phyloP scores from a whole-genome alignment of 2,329 filamentous ascomycete species.

The Coniochaeta sp. region DNA sequence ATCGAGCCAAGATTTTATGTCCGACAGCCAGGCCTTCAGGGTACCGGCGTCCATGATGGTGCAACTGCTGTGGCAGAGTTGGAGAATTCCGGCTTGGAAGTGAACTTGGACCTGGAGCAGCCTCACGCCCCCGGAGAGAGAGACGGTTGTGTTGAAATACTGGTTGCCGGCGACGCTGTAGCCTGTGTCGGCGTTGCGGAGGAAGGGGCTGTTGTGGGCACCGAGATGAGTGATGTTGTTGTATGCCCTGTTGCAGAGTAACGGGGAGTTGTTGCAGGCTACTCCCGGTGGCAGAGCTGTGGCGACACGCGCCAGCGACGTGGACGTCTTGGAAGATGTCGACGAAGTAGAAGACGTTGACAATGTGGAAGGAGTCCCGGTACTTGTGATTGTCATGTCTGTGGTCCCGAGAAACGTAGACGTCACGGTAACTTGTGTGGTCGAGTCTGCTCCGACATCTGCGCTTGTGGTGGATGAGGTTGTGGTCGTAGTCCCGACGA shows the following conservation, averaged over 20 bases:
- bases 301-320: conserved; percentile 10
- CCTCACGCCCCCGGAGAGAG: conserved; percentile 63
- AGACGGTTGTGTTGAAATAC: conserved; percentile 63
- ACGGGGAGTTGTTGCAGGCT: conserved; percentile 76
- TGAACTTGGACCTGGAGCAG: conserved; percentile 68
- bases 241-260: conserved; percentile 64
- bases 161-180: conserved; percentile 60
- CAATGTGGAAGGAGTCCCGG: not conserved
- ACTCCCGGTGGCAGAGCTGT: conserved; percentile 18
- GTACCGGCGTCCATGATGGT: conserved; percentile 60
- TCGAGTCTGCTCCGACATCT: not conserved
- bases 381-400: not conserved
- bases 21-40: conserved; percentile 53
- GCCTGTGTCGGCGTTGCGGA: conserved; percentile 52
- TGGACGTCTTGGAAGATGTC: conserved; percentile 12
- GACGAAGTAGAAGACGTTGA: not conserved
- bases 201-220: conserved; percentile 66
- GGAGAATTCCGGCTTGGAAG: conserved; percentile 47
- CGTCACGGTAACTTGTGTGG: not conserved
- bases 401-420: not conserved
- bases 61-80: conserved; percentile 66
- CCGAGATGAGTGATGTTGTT: conserved; percentile 72
- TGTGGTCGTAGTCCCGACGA: not conserved
- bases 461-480: not conserved
- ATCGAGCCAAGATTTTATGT: conserved; percentile 63